phyloP scores from a whole-genome alignment of 2,329 filamentous ascomycete species.

The Immersiporthe knoxdaviesiana region DNA sequence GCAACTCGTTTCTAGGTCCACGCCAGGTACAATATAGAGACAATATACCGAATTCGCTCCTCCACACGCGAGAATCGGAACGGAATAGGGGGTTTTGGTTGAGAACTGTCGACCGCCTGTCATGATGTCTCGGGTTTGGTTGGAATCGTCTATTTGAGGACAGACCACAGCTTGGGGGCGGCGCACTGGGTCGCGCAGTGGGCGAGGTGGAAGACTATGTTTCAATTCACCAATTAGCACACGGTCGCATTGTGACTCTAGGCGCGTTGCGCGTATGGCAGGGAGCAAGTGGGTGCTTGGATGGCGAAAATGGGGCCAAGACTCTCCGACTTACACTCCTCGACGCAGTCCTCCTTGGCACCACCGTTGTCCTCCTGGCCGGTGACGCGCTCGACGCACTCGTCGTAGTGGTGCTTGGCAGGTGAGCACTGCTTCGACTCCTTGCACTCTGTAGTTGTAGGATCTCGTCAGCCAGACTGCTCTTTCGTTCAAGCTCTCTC shows the following conservation, averaged over 20 bases:
- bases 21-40: conserved; percentile 21
- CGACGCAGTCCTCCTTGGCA: conserved; percentile 91
- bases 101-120: background rate
- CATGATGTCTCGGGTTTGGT: conserved; percentile 1
- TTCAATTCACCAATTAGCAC: conserved; percentile 24
- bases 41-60: conserved; percentile 10
- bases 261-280: background rate
- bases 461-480: conserved; percentile 22
- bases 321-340: conserved; percentile 87
- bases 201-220: conserved; percentile 94
- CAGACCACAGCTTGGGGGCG: conserved; percentile 91
- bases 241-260: background rate
- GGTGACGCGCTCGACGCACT: conserved; percentile 94
- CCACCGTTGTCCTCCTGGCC: conserved; percentile 67
- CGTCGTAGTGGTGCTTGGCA: conserved; percentile 96
- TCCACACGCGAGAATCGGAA: background rate
- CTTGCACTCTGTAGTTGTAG: conserved; percentile 76
- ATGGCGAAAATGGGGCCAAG: background rate
- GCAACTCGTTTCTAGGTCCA: conserved; percentile 18
- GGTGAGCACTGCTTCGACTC: conserved; percentile 83
- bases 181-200: conserved; percentile 94
- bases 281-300: too few species aligned
- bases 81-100: background rate
- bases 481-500: background rate
- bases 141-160: conserved; percentile 77